Base-by-base conservation (phyloP, 2,329 filamentous ascomycete species). In the Penicillium sp. region DNA sequence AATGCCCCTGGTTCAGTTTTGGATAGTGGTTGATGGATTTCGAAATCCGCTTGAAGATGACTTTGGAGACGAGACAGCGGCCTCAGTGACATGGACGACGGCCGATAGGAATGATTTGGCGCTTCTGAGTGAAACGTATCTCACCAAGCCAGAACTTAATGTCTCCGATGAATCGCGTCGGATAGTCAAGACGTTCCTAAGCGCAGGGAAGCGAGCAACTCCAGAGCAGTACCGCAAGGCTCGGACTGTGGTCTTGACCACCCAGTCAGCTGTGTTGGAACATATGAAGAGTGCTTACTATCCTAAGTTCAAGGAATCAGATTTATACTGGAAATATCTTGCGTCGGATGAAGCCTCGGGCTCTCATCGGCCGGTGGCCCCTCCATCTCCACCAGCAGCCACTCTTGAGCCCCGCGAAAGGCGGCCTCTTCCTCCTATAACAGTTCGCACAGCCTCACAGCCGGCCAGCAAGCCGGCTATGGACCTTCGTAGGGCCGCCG, bases 11-110 rank as follows among this genome's bases (percentile, higher is more conserved):
- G 93, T 99, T 6, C 95, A 99, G 69, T 99, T 98, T 74, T 99
- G 93, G 92, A 87, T 99, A 42, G 95, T 98, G 3, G 95, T 98
- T 6, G 95, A 99, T 76, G 93, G 95, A 0, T 91, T 98, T 66
- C 89, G 96, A 43, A 96, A 96, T 66, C 96, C 95, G 0, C 79
- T 99, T 3, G 95, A 99, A 74, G 90, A 93, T 62, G 89, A 90
- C 67, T 88, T 88, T 35, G 87, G 88, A 21, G 90, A 95, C 58
- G 87, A 88, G 49, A 73, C 85, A 1, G 84, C 88, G 2, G 82
- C 81, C 27, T 75, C 89, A 19, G 80, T 84, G 3, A 84, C 86
- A 51, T 97, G 92, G 90, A 89, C 87, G 1, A 86, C 93, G 27
- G 88, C 92, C 1, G 93, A 98, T 71, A 85, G 93, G 49, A 86